Evolutionary conservation across 306 rosid genomes (phyloP), one percentile per base, ranked within the genome.

Genomic region (Dalbergia oliveri): DNA sequence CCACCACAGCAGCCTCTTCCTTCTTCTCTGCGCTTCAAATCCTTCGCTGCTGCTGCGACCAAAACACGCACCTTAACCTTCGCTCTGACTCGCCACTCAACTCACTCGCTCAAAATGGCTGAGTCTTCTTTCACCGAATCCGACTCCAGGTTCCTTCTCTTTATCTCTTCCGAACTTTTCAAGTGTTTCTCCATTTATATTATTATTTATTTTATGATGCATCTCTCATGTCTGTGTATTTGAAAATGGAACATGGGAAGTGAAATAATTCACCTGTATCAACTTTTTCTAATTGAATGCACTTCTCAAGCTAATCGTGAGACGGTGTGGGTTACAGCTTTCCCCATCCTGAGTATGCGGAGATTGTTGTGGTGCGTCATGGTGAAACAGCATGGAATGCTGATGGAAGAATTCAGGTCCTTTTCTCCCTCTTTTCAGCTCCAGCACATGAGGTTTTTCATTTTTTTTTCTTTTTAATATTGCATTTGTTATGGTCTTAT

Each of bases 311-410:
- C 76, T 83, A 76, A 83, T 63, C 67, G 43, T 37, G 49, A 77
- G 68, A 12, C 44, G 66, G 44, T 78, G 58, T 21, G 74, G 35
- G 69, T 56, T 79, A 51, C 76, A 91, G 97, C 84, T 49, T 67
- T 66, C 44, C 80, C 23, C 79, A 63, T 83, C 81, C 83, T 12
- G 82, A 86, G 34, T 88, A 79, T 80, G 90, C 95, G 9, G 99
- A 95, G 85, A 91, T 95, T 69, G 56, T 91, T 47, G 95, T 91
- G 5, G 85, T 95, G 8, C 97, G 98, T 68, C 99, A 95, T 43
- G 99, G 99, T 47, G 93, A 95, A 87, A 95, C 99, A 21, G 88
- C 84, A 33, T 95, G 99, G 99, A 95, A 95, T 81, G 87, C 84
- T 60, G 88, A 88, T 58, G 83, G 90, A 56, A 90, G 90, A 84